phyloP scores from a whole-genome alignment of 495 filamentous ascomycete genomes.

The Aspergillus conjunctus region DNA sequence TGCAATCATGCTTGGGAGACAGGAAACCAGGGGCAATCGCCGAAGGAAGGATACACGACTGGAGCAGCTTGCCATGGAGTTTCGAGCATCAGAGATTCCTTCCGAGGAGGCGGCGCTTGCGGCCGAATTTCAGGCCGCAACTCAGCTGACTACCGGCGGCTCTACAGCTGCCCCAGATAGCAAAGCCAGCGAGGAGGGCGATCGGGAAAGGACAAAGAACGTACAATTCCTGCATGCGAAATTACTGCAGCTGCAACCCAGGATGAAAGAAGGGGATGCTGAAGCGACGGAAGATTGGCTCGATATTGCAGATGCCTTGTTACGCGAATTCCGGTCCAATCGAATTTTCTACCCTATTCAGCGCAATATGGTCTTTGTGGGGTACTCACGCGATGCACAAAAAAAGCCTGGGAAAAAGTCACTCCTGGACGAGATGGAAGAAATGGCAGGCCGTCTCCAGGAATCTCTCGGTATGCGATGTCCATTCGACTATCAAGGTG shows the following conservation, averaged over 20 bases:
- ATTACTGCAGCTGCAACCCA: slow-evolving; percentile 53
- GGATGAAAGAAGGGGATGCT: slow-evolving; percentile 52
- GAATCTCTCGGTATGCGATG: slow-evolving; percentile 54
- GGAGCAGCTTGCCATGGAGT: slow-evolving; percentile 47
- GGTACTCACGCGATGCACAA: slow-evolving; percentile 57
- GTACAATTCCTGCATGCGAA: slow-evolving; percentile 59
- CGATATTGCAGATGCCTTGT: slow-evolving; percentile 68
- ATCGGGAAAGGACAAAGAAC: slow-evolving; percentile 50
- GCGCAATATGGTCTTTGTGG: slow-evolving; percentile 68
- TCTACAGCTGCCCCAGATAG: slow-evolving; percentile 23
- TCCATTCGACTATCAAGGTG: no score
- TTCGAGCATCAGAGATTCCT: slow-evolving; percentile 28
- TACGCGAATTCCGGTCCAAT: slow-evolving; percentile 77
- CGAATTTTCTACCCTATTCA: slow-evolving; percentile 77
- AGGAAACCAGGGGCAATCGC: slow-evolving; percentile 39
- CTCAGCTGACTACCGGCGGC: slow-evolving; percentile 23
- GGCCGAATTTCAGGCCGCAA: slow-evolving; percentile 9
- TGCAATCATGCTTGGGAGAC: slow-evolving; percentile 61
- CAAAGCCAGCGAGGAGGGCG: slow-evolving; percentile 30
- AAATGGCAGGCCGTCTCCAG: slow-evolving; percentile 65
- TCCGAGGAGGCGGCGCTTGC: neutral
- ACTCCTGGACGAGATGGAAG: slow-evolving; percentile 62
- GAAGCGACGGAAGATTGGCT: slow-evolving; percentile 68
- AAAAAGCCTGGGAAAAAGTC: slow-evolving; percentile 40
- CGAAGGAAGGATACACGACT: slow-evolving; percentile 46